Percentiles rank a stretch among this genome's conserved stretches.
These are phyloP conservation scores for Neurospora sp. DNA, from an alignment of 495 filamentous ascomycete genomes.

Conservation along the genomic window DNA sequence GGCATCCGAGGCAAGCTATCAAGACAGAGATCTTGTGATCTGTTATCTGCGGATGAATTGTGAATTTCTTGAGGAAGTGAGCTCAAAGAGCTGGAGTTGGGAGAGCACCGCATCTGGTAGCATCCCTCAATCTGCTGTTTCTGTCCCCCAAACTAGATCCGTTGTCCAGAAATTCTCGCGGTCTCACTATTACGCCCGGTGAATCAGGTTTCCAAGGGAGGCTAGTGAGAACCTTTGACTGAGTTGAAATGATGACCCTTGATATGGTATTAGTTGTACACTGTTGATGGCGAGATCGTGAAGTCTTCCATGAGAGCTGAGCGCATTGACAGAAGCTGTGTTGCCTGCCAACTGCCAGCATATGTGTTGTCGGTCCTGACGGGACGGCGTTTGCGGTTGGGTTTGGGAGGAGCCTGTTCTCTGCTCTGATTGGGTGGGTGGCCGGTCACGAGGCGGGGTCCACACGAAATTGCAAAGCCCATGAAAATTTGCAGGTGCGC, in stretches of 20 bases:
- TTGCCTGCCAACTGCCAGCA: not conserved
- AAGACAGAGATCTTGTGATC: not conserved
- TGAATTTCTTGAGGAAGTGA: not conserved
- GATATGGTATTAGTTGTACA: not conserved
- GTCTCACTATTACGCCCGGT: not conserved
- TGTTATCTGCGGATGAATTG: not conserved
- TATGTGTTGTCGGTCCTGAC: not conserved
- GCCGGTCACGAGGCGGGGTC: not conserved
- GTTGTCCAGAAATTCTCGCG: not conserved
- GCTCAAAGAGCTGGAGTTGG: not conserved
- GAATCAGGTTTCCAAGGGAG: not conserved
- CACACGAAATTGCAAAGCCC: not conserved
- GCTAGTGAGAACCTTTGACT: not conserved
- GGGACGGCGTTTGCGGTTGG: not conserved
- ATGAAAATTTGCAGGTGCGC: slow-evolving; percentile 30
- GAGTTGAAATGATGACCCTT: not conserved
- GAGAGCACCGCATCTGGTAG: not conserved
- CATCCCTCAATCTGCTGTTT: not conserved
- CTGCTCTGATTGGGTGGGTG: not conserved
- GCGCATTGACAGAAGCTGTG: not conserved
- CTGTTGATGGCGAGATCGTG: not conserved
- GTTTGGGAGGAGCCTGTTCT: not conserved
- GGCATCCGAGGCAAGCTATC: not conserved
- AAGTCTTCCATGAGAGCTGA: not conserved
- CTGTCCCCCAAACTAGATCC: not conserved